A percentile compares a stretch with the other conserved stretches of the same genome.
Conservation (phyloP, 2,329 filamentous ascomycete genomes). For the Ustulina deusta region DNA sequence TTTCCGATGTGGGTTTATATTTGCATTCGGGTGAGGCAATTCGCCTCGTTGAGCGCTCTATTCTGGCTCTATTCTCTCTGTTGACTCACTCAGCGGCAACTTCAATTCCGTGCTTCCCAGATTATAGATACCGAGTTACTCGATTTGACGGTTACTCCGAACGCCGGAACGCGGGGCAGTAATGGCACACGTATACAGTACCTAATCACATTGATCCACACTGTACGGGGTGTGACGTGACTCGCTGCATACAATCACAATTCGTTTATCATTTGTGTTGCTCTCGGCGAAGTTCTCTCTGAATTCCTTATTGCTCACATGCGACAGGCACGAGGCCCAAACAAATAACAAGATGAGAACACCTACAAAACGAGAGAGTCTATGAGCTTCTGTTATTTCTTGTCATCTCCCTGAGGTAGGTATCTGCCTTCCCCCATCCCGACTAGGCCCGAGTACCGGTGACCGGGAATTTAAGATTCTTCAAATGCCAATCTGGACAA, state of each 20-base stretch:
- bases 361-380: neutral
- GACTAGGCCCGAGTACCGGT: neutral
- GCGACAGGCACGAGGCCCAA: neutral
- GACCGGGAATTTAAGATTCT: neutral
- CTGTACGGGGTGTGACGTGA: slow-evolving; percentile 3
- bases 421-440: neutral
- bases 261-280: no score
- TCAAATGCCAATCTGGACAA: neutral
- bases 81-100: slow-evolving; percentile 34
- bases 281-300: no score
- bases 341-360: neutral
- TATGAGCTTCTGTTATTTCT: neutral
- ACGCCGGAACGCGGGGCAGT: slow-evolving; percentile 35
- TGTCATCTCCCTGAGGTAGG: neutral
- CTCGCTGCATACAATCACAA: neutral
- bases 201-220: slow-evolving; percentile 13
- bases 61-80: slow-evolving; percentile 13
- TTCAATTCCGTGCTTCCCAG: slow-evolving; percentile 19
- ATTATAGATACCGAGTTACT: no score
- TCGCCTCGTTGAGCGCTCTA: slow-evolving; percentile 24
- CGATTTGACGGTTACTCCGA: slow-evolving; percentile 28
- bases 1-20: neutral
- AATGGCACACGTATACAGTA: slow-evolving; percentile 1
- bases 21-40: slow-evolving; percentile 31
- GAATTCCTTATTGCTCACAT: no score